Percentiles rank a stretch among this genome's conserved stretches.
These are phyloP conservation scores for Tuber calosporum DNA, from an alignment of 495 filamentous ascomycete species.

Conservation along the genomic window DNA sequence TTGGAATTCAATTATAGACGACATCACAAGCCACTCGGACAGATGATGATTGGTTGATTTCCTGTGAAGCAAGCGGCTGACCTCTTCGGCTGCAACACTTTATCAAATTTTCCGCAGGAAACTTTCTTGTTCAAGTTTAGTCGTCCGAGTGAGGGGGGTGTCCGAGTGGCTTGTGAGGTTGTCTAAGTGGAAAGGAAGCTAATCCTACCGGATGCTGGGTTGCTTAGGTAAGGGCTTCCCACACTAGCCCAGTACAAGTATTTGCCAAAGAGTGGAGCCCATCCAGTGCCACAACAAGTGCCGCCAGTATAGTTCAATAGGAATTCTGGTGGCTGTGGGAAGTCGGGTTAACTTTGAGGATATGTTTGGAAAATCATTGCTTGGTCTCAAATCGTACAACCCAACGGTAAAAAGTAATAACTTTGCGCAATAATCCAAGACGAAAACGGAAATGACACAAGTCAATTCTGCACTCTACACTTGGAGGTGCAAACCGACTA, in stretches of 20 bases:
- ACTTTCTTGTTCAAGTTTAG: background rate
- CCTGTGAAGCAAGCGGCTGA: background rate
- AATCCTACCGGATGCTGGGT: background rate
- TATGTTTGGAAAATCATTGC: background rate
- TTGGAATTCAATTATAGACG: background rate
- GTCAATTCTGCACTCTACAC: background rate
- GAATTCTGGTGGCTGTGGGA: background rate
- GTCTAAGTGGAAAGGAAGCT: background rate
- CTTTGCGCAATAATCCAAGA: background rate
- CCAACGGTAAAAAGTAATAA: background rate
- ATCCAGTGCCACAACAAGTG: background rate
- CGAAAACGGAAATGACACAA: background rate
- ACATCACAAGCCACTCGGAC: background rate
- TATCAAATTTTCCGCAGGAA: background rate
- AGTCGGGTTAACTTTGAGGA: background rate
- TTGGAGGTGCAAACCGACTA: background rate
- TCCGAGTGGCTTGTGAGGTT: no score
- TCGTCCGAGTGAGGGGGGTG: background rate
- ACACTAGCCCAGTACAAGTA: background rate
- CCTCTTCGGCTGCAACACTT: background rate
- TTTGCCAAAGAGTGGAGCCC: background rate
- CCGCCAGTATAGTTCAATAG: background rate
- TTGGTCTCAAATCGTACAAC: background rate
- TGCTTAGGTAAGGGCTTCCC: background rate
- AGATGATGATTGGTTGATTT: background rate